Conservation (phyloP, 345 rosid species). For the Bretschneidera sinensis region DNA sequence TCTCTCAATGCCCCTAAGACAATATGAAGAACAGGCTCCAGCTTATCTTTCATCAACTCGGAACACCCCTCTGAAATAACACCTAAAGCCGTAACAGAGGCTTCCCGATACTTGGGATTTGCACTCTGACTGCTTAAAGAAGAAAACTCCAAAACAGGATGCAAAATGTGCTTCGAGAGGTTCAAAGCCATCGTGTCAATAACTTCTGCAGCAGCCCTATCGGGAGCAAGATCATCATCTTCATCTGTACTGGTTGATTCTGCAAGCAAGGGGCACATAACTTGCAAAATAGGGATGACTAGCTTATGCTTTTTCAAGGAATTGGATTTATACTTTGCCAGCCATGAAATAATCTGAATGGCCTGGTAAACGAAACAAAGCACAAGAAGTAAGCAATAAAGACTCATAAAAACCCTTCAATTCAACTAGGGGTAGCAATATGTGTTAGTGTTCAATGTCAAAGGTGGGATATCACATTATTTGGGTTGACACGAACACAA, state of each 20-base stretch:
- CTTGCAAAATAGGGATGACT: constrained; percentile 82
- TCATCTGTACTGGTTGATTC: constrained; percentile 68
- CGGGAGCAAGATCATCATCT: constrained; percentile 97
- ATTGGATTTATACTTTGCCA: constrained; percentile 85
- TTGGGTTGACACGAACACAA: no score
- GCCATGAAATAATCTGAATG: constrained; percentile 96
- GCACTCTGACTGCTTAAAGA: constrained; percentile 65
- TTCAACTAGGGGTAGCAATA: no score
- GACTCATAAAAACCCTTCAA: no score
- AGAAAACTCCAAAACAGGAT: constrained; percentile 78
- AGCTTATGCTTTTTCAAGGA: constrained; percentile 86
- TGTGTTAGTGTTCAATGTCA: no score
- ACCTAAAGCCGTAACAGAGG: constrained; percentile 91
- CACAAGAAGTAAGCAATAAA: constrained; percentile 16
- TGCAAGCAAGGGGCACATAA: constrained; percentile 95
- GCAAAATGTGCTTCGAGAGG: constrained; percentile 84
- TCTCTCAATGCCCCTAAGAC: constrained; percentile 84
- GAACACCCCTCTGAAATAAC: constrained; percentile 93
- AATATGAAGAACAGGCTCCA: constrained; percentile 78
- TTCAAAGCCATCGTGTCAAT: constrained; percentile 94
- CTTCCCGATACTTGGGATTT: constrained; percentile 86
- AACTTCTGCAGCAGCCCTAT: constrained; percentile 99
- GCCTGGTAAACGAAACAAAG: constrained; percentile 55
- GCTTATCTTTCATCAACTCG: constrained; percentile 74
- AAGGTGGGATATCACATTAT: no score